phyloP scores from a whole-genome alignment of 2,329 filamentous ascomycete genomes.

The Thelonectria discophora region DNA sequence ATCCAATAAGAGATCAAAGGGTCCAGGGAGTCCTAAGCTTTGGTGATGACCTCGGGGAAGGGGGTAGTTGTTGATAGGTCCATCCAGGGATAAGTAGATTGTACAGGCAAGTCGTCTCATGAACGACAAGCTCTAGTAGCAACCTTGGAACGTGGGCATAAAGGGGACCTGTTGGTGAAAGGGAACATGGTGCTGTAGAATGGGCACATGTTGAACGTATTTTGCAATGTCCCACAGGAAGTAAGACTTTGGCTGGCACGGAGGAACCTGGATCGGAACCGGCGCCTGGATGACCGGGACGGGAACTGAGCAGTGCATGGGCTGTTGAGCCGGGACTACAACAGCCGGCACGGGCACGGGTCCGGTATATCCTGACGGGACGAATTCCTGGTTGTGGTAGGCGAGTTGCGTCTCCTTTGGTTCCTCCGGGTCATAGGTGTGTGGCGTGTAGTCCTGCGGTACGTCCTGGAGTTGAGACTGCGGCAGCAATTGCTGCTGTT shows the following conservation, averaged over 20 bases:
- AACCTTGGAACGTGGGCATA: constrained; percentile 61
- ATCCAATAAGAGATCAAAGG: constrained; percentile 20
- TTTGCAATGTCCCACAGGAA: constrained; percentile 63
- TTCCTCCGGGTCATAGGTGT: constrained; percentile 59
- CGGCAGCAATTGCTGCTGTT: constrained; percentile 53
- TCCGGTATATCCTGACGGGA: constrained; percentile 56
- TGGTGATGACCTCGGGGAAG: constrained; percentile 24
- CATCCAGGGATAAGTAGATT: constrained; percentile 1
- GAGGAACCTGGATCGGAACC: constrained; percentile 48
- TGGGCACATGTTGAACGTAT: constrained; percentile 60
- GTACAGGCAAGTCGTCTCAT: constrained; percentile 4
- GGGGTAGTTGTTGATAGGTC: constrained; percentile 10
- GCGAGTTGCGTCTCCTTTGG: constrained; percentile 49
- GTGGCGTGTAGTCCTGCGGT: constrained; percentile 53
- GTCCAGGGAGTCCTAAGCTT: constrained; percentile 12
- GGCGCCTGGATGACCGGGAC: constrained; percentile 42
- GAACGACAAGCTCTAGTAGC: constrained; percentile 48
- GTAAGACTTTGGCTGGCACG: constrained; percentile 57
- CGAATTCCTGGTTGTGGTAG: constrained; percentile 57
- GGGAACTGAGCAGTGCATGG: constrained; percentile 44
- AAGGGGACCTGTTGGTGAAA: constrained; percentile 64
- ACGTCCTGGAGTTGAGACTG: constrained; percentile 48
- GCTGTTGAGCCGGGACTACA: constrained; percentile 35
- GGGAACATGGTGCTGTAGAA: constrained; percentile 58
- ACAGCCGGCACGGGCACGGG: constrained; percentile 43